Base-by-base conservation (phyloP, 176 grass and related monocot genomes). In the Lolium rigidum region DNA sequence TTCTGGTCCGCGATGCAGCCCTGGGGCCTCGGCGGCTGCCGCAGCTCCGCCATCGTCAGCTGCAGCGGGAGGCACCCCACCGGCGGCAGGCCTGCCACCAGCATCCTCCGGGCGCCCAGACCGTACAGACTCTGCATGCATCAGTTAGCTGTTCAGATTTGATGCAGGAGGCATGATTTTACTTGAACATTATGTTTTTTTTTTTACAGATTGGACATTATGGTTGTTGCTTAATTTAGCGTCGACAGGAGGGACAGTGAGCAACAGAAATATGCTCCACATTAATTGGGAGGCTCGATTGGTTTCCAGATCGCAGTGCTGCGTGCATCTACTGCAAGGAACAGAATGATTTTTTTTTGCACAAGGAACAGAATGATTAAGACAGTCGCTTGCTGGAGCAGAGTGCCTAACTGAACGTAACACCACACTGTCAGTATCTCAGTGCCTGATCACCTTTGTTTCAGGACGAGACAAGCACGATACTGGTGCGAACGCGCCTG, bases 11-110 rank as follows among this genome's bases (percentile, higher is more conserved):
- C 31, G 43, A 80, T 74, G 76, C 87, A 89, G 7, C 44, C 55
- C 28, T 60, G 81, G 2, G 74, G 7, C 49, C 39, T 38, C 22
- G 48, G 14, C 39, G 58, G 47, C 56, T 38, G 60, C 82, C 11
- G 57, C 57, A 81, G 28, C 31, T 66, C 74, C 6, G 55, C 73
- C 2, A 76, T 38, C 20, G 82, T 89, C 44, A 89, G 66, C 77
- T 89, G 88, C 31, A 89, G 0, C 21, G 88, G 88, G 37, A 85
- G 82, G 69, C 88, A 89, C 17, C 88, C 88, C 0, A 85, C 21
- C 48, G 88, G 82, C 71, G 83, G 68, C 71, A 89, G 48, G 21
- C 82, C 82, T 8, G 77, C 82, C 58, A 81, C 82, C 55, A 83
- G 57, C 41, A 89, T 38, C 55, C 78, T 80, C 55, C 88, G 66